Base-by-base conservation (phyloP, 2,329 filamentous ascomycete species). In the Meredithiella fracta region DNA sequence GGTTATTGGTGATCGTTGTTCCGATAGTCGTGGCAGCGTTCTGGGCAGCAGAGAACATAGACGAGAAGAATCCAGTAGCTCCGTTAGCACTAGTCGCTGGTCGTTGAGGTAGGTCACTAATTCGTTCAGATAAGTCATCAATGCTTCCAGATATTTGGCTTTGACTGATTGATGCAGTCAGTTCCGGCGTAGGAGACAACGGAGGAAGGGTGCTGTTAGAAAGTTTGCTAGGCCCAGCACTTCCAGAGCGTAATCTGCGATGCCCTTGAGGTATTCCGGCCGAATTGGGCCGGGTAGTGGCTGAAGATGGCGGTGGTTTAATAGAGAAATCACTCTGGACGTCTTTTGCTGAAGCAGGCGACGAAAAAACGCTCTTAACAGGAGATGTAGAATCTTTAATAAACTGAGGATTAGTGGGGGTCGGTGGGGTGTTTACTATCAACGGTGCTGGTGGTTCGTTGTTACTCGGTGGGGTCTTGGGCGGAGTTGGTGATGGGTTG, bases 11-110 rank as follows among this genome's bases (percentile, higher is more conserved):
- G 50, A 96, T 83, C 51, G 82, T 87, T 60, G 78, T 86, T 62
- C 77, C 87, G 3, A 90, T 67, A 17, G 79, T 82, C 61, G 73
- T 88, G 14, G 90, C 89, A 47, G 91, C 91, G 75, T 85, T 96
- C 68, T 97, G 91, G 17, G 92, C 92, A 49, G 85, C 91, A 42
- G 88, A 91, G 61, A 98, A 80, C 65, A 98, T 86, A 25, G 86
- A 90, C 3, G 88, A 94, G 69, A 98, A 97, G 71, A 98, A 97
- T 1, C 89, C 83, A 38, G 77, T 73, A 55, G 78, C 75, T 29
- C 77, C 26, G 51, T 47, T 56, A 20, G 55, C 44, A 34, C 53
- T 56, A 7, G 55, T 56, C 11, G 49, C 55, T 9, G 55, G 38
- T 15, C 55, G 34, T 9, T 15, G 54, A 31, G 15, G 56, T 38